These are phyloP conservation scores for Diaporthe australafricana DNA, from an alignment of 2,329 filamentous ascomycete species.

Conservation along the genomic window DNA sequence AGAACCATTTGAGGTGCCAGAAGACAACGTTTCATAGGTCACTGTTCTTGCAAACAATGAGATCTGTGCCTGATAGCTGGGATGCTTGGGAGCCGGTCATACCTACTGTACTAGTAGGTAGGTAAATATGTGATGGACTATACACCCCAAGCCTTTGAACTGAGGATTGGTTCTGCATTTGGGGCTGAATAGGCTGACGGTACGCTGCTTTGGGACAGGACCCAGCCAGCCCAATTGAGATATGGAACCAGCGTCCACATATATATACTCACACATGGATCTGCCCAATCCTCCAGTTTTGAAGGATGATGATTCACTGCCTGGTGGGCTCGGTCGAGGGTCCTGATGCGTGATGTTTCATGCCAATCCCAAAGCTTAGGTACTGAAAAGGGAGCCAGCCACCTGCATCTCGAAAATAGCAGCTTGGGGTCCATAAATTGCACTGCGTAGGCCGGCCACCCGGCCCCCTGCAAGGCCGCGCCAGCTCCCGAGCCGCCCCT, in stretches of 20 bases:
- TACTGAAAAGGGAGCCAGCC: not conserved
- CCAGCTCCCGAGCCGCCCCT: slow-evolving; percentile 7
- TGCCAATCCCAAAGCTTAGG: not conserved
- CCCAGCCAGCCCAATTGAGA: not conserved
- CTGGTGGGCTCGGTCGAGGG: not conserved
- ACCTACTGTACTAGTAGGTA: not conserved
- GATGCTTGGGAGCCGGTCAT: too few species aligned
- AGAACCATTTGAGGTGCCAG: not conserved
- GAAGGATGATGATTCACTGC: not conserved
- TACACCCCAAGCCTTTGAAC: too few species aligned
- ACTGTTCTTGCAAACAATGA: not conserved
- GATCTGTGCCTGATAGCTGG: not conserved
- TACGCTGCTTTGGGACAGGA: slow-evolving; percentile 1
- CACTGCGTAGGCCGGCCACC: not conserved
- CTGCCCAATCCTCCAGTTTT: not conserved
- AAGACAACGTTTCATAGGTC: not conserved
- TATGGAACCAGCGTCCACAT: not conserved
- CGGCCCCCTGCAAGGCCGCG: not conserved
- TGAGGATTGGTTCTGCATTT: not conserved
- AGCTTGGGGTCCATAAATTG: slow-evolving; percentile 16
- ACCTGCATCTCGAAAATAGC: slow-evolving; percentile 18
- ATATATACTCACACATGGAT: not conserved
- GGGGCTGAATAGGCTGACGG: slow-evolving; percentile 16
- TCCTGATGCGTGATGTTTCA: slow-evolving; percentile 23
- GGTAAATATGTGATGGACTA: not conserved